These are phyloP conservation scores for Aspergillus quadrilineatus DNA, from an alignment of 2,329 filamentous ascomycete species.

Conservation along the genomic window DNA sequence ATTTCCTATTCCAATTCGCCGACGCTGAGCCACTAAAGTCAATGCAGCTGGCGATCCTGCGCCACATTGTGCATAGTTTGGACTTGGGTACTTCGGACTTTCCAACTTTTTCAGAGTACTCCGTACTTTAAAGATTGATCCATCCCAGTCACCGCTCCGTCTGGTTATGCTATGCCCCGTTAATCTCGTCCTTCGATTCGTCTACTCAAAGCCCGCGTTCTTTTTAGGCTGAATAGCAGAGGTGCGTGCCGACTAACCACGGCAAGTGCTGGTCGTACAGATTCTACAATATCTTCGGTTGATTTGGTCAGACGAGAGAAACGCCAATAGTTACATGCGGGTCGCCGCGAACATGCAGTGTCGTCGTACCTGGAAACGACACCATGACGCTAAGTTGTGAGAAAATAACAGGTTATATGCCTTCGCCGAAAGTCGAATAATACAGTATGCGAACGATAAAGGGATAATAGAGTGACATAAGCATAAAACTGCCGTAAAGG, in stretches of 20 bases:
- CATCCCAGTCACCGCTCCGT: neutral
- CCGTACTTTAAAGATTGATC: too few relatives aligned
- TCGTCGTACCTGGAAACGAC: conserved; percentile 21
- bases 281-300: conserved; percentile 17
- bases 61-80: conserved; percentile 8
- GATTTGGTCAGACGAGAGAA: conserved; percentile 16
- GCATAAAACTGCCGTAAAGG: conserved; percentile 14
- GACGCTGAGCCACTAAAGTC: neutral
- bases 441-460: conserved; percentile 19
- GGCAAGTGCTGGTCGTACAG: conserved; percentile 11
- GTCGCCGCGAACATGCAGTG: conserved; percentile 24
- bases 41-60: neutral
- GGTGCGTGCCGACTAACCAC: neutral
- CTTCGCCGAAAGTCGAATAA: conserved; percentile 23
- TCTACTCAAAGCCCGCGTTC: neutral
- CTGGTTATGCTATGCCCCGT: neutral
- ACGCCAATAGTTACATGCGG: conserved; percentile 25
- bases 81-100: neutral
- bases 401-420: conserved; percentile 17
- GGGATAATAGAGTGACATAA: conserved; percentile 19
- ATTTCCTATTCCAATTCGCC: neutral
- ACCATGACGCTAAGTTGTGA: conserved; percentile 17
- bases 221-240: neutral
- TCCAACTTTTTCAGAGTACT: too few relatives aligned
- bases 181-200: neutral